phyloP scores from a whole-genome alignment of 2,329 filamentous ascomycete species.

The Diaporthe citrichinensis region DNA sequence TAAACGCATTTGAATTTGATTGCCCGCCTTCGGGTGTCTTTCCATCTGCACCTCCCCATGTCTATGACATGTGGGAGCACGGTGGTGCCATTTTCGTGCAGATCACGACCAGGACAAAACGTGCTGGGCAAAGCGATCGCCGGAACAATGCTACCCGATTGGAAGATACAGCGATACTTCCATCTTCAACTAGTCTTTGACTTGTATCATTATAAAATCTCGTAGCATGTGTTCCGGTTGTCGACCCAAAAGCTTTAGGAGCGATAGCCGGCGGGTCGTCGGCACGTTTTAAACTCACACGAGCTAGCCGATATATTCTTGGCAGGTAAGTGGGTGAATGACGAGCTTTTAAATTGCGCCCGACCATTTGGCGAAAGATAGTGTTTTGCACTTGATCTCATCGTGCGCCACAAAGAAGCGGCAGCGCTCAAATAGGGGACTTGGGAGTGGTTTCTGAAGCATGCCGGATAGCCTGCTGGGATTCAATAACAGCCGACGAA shows the following conservation, averaged over 20 bases:
- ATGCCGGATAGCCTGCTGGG: neutral
- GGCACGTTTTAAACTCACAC: neutral
- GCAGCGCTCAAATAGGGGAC: too few relatives aligned
- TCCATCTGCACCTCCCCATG: neutral
- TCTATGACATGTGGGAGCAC: neutral
- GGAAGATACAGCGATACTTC: neutral
- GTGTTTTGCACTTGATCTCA: neutral
- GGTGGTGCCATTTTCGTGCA: constrained; percentile 27
- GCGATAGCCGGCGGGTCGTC: neutral
- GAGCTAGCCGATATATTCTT: neutral
- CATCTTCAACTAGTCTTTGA: neutral
- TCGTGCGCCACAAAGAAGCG: neutral
- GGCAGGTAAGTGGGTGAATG: neutral
- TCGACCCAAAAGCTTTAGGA: neutral
- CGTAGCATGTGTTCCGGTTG: neutral
- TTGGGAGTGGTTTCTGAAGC: neutral
- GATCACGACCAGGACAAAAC: neutral
- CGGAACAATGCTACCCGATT: neutral
- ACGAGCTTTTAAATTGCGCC: neutral
- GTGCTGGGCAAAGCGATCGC: constrained; percentile 1
- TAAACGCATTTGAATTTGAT: neutral
- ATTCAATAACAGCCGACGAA: neutral
- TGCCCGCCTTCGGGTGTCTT: neutral
- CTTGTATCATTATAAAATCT: too few relatives aligned
- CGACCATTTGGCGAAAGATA: neutral